phyloP scores from a whole-genome alignment of 768 basidiomycete species.

The Hericium erinaceus region DNA sequence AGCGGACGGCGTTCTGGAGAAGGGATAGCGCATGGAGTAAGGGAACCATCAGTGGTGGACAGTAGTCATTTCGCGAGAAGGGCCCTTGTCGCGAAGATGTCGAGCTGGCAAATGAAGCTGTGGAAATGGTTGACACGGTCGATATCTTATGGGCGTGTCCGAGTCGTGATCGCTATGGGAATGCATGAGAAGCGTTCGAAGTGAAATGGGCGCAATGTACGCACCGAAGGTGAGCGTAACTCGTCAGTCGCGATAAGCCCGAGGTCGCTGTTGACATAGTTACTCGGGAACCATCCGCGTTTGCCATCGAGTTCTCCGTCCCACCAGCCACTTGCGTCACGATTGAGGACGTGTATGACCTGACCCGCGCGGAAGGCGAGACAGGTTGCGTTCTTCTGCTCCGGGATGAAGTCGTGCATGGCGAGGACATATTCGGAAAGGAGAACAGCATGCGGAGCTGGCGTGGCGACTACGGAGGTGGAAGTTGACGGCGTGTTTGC shows the following conservation, averaged over 20 bases:
- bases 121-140: conserved; percentile 1
- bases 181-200: background rate
- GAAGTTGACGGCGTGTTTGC: conserved; percentile 12
- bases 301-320: conserved; percentile 87
- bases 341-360: conserved; percentile 83
- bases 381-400: conserved; percentile 66
- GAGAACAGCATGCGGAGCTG: conserved; percentile 6
- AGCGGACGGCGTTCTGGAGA: conserved; percentile 74
- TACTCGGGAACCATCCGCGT: conserved; percentile 97
- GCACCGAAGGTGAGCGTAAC: conserved; percentile 30
- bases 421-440: conserved; percentile 73
- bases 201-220: conserved; percentile 15
- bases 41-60: conserved; percentile 72
- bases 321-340: conserved; percentile 89
- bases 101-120: conserved; percentile 2
- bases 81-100: conserved; percentile 5
- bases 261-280: conserved; percentile 74
- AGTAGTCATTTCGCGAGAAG: conserved; percentile 30
- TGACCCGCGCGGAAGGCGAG: conserved; percentile 86
- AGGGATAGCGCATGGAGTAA: conserved; percentile 80
- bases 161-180: conserved; percentile 18
- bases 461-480: conserved; percentile 15
- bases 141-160: conserved; percentile 8
- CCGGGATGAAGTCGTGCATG: conserved; percentile 83
- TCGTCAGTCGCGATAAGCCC: conserved; percentile 52